Evolutionary conservation across 2,329 filamentous ascomycete genomes (phyloP).

Genomic region (Penicillium sp.): DNA sequence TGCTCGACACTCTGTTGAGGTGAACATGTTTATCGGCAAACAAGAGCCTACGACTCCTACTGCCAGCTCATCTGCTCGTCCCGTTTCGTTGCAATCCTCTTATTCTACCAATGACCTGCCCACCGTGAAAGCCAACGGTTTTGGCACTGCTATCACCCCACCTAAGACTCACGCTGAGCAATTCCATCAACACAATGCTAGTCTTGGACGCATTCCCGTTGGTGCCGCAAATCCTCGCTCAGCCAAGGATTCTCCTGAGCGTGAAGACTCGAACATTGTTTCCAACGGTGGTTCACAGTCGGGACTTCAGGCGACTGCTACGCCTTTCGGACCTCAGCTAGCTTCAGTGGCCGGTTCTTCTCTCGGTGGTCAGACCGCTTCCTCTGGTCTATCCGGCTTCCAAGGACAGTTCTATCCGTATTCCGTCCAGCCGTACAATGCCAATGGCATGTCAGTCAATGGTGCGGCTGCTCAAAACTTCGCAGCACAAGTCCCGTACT

Average conservation of each 20-base stretch:
- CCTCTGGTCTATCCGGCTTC: conserved; percentile 33
- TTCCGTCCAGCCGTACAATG: conserved; percentile 53
- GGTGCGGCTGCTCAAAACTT: conserved; percentile 42
- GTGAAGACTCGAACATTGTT: conserved; percentile 42
- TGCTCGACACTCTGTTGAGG: conserved; percentile 44
- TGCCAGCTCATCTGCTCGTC: conserved; percentile 32
- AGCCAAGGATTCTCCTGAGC: conserved; percentile 34
- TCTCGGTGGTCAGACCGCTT: conserved; percentile 22
- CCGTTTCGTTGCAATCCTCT: conserved; percentile 64
- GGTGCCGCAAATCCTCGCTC: conserved; percentile 64
- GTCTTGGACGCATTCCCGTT: conserved; percentile 71
- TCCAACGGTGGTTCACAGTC: conserved; percentile 61
- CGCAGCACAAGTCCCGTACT: conserved; percentile 54
- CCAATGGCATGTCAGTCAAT: conserved; percentile 37
- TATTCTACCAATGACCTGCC: conserved; percentile 88
- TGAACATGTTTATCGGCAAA: conserved; percentile 33
- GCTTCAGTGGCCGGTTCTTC: conserved; percentile 30
- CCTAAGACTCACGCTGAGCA: conserved; percentile 60
- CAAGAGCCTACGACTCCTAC: conserved; percentile 24
- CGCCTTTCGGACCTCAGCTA: conserved; percentile 68
- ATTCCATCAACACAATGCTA: conserved; percentile 72
- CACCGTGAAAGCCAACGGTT: conserved; percentile 68
- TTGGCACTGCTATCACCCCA: conserved; percentile 37
- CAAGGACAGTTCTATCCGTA: conserved; percentile 47
- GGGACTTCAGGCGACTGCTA: conserved; percentile 72